These are phyloP conservation scores for Kwoniella mangroviensis DNA, from an alignment of 768 basidiomycete genomes.

Conservation along the genomic window DNA sequence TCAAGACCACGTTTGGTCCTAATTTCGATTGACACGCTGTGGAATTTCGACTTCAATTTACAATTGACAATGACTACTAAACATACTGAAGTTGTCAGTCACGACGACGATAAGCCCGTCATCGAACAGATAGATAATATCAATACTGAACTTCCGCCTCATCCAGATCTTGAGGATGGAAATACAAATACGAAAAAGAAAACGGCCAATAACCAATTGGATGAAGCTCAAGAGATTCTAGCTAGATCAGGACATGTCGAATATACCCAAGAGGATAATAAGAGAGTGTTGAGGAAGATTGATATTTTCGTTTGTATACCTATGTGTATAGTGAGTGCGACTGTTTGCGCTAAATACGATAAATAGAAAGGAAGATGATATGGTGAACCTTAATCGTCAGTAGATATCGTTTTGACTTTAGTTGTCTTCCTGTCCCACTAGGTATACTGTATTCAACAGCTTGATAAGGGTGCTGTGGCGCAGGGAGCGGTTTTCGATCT, in stretches of 20 bases:
- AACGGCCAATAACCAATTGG: conserved; percentile 25
- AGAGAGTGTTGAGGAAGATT: conserved; percentile 40
- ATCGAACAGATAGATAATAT: conserved; percentile 18
- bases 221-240: conserved; percentile 25
- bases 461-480: conserved; percentile 61
- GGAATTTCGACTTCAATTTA: no score
- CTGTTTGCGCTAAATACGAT: background rate
- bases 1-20: no score
- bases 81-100: background rate
- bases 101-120: conserved; percentile 10
- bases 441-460: conserved; percentile 27
- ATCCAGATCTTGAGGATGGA: background rate
- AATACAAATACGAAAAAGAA: conserved; percentile 1
- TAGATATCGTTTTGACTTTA: background rate
- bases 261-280: conserved; percentile 32
- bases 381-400: background rate
- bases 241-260: conserved; percentile 25
- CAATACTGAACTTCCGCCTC: background rate
- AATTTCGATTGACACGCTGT: no score
- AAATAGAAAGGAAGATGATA: background rate
- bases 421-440: background rate
- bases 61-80: background rate
- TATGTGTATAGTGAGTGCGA: conserved; percentile 28
- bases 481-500: conserved; percentile 64
- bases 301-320: conserved; percentile 35